These are phyloP conservation scores for Spirogloea muscicola DNA, from an alignment of 139 green algal species.

Conservation along the genomic window DNA sequence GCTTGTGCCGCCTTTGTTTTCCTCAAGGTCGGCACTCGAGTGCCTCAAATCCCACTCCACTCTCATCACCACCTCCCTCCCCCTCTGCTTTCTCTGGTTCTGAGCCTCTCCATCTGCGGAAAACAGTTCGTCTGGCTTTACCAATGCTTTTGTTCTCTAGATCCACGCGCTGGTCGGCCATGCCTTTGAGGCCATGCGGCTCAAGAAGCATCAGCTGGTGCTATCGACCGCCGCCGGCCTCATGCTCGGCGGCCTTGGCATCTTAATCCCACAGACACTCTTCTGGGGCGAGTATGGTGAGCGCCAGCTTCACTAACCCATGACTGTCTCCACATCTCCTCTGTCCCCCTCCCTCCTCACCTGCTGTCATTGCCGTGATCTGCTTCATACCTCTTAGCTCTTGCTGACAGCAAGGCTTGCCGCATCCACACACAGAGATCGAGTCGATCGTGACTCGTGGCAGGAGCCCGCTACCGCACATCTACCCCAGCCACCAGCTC, in stretches of 20 bases:
- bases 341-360: background rate
- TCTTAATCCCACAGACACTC: conserved; percentile 22
- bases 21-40: conserved; percentile 18
- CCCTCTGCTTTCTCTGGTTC: too few species aligned
- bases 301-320: background rate
- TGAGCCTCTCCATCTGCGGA: too few species aligned
- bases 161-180: too few species aligned
- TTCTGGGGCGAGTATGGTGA: conserved; percentile 36
- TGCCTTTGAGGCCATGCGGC: too few species aligned
- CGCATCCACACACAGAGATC: conserved; percentile 11
- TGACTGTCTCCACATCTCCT: background rate
- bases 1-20: conserved; percentile 12
- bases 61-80: too few species aligned
- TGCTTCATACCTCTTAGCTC: background rate
- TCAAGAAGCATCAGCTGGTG: conserved; percentile 21
- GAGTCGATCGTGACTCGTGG: conserved; percentile 18
- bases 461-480: conserved; percentile 3
- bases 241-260: background rate
- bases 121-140: too few species aligned
- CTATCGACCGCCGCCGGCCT: conserved; percentile 2
- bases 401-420: background rate
- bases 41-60: background rate
- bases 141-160: too few species aligned
- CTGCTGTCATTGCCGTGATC: background rate
- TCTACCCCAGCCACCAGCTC: conserved; percentile 21